Evolutionary conservation across 73 alveolate species (phyloP).

Genomic region (Tetrahymena thermophila): DNA sequence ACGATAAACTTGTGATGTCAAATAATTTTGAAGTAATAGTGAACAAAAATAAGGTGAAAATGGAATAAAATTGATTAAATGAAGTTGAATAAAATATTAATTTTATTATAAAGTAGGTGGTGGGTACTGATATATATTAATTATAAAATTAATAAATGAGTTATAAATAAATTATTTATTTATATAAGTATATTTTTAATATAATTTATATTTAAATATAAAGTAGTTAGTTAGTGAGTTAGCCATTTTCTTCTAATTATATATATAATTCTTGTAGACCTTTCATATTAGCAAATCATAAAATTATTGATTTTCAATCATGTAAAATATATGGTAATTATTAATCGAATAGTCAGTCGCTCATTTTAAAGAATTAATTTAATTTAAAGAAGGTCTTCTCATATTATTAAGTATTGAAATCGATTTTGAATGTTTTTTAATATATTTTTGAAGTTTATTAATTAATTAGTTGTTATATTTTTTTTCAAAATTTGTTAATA

Average conservation of each 20-base stretch:
- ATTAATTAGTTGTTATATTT: too few relatives aligned
- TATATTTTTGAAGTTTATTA: too few relatives aligned
- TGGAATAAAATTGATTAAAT: too few relatives aligned
- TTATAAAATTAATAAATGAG: too few relatives aligned
- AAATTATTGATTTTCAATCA: too few relatives aligned
- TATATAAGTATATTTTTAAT: too few relatives aligned
- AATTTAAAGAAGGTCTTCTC: not conserved
- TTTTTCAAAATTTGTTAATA: not conserved
- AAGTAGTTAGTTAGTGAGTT: not conserved
- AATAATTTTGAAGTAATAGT: not conserved
- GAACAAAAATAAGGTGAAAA: not conserved
- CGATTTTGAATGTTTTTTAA: not conserved
- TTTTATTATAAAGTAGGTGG: not conserved
- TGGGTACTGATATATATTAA: not conserved
- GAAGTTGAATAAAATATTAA: too few relatives aligned
- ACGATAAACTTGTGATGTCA: not conserved
- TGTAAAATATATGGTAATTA: not conserved
- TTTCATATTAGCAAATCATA: not conserved
- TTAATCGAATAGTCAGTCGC: too few relatives aligned
- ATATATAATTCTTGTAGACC: not conserved
- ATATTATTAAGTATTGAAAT: not conserved
- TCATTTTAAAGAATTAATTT: not conserved
- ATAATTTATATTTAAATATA: too few relatives aligned
- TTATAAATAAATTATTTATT: too few relatives aligned
- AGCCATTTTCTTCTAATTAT: not conserved